Percentiles rank a stretch among this genome's conserved stretches.
Evolutionary conservation across 768 basidiomycete species (phyloP).

Genomic region (Rhodotorula taiwanensis): DNA sequence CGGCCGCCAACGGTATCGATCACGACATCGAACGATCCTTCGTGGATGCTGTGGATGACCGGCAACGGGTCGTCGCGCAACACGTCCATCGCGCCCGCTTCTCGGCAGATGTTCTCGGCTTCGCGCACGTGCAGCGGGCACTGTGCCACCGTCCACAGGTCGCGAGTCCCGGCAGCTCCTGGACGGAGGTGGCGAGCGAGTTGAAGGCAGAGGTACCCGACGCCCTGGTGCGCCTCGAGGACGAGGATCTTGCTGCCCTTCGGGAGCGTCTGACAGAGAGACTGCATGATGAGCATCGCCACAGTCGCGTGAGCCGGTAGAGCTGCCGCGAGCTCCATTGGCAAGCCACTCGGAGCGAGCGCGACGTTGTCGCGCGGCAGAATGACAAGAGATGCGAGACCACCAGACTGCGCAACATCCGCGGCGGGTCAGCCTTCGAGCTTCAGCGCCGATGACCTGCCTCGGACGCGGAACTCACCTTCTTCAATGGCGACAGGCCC

Average conservation of each 20-base stretch:
- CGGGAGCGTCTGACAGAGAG: slow-evolving; percentile 24
- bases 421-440: background rate
- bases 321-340: slow-evolving; percentile 37
- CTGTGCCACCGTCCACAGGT: slow-evolving; percentile 37
- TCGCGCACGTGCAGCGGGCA: slow-evolving; percentile 29
- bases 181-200: slow-evolving; percentile 29
- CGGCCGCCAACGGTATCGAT: slow-evolving; percentile 40
- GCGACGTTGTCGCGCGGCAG: slow-evolving; percentile 38
- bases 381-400: slow-evolving; percentile 36
- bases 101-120: slow-evolving; percentile 19
- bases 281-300: slow-evolving; percentile 36
- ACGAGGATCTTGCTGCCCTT: slow-evolving; percentile 37
- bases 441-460: background rate
- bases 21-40: slow-evolving; percentile 41
- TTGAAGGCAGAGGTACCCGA: slow-evolving; percentile 39
- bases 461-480: slow-evolving; percentile 17
- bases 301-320: slow-evolving; percentile 36
- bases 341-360: slow-evolving; percentile 34
- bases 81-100: slow-evolving; percentile 36
- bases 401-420: slow-evolving; percentile 34
- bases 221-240: slow-evolving; percentile 37
- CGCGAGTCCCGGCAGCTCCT: background rate
- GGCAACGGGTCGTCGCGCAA: slow-evolving; percentile 38
- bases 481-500: slow-evolving; percentile 37
- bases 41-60: slow-evolving; percentile 37